Conservation (phyloP, 129 eudicot species). For the Logfia minima region DNA sequence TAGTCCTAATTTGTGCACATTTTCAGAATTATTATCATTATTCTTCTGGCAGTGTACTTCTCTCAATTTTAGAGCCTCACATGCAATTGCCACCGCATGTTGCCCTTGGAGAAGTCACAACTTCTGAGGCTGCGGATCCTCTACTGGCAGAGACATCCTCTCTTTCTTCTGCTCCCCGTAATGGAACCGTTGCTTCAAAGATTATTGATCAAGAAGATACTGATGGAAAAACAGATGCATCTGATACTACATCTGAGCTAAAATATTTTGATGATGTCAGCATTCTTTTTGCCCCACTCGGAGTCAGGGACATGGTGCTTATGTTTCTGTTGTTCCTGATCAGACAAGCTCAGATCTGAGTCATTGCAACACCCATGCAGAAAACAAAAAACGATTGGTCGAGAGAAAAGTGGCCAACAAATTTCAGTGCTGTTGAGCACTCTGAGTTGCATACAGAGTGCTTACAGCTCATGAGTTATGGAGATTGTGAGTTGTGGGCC, state of each 20-base stretch:
- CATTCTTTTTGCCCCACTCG: conserved; percentile 81
- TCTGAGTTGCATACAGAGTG: conserved; percentile 61
- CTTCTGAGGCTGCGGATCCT: conserved; percentile 39
- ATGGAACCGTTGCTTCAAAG: conserved; percentile 40
- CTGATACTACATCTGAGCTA: conserved; percentile 48
- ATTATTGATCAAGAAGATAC: conserved; percentile 46
- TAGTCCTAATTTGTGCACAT: not conserved
- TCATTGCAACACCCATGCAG: conserved; percentile 28
- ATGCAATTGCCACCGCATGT: conserved; percentile 80
- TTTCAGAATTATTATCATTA: conserved; percentile 1
- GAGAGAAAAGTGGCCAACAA: conserved; percentile 29
- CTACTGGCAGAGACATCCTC: conserved; percentile 32
- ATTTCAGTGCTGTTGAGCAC: conserved; percentile 39
- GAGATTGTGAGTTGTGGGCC: conserved; percentile 80
- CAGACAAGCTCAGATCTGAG: conserved; percentile 46
- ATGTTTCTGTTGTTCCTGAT: conserved; percentile 42
- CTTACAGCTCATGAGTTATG: conserved; percentile 68
- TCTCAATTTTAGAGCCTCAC: conserved; percentile 84
- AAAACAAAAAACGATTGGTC: conserved; percentile 32
- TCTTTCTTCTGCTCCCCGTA: conserved; percentile 15
- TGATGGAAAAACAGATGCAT: conserved; percentile 51
- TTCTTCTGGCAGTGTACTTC: conserved; percentile 76
- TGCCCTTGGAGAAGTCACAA: conserved; percentile 54
- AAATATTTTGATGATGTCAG: conserved; percentile 67
- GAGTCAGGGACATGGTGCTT: conserved; percentile 59